A percentile compares a stretch with the other conserved stretches of the same genome.
Evolutionary conservation across 495 filamentous ascomycete species (phyloP).

Genomic region (Podospora bellae-mahoneyi): DNA sequence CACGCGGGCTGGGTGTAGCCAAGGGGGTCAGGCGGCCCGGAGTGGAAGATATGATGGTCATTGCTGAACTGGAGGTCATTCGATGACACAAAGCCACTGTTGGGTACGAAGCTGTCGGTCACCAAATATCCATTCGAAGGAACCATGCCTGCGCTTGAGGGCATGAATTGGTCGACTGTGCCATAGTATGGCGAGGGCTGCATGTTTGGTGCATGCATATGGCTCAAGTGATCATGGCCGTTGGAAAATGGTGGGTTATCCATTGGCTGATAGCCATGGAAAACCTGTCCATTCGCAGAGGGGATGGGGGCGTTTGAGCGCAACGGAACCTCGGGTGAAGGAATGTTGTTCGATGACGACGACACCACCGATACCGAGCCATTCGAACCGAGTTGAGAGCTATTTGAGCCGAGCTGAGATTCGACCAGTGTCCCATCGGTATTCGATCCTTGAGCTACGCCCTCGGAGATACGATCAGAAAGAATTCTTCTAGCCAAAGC

Average conservation of each 20-base stretch:
- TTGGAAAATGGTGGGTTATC: not conserved
- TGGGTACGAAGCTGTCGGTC: not conserved
- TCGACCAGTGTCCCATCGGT: not conserved
- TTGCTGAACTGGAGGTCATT: conserved; percentile 7
- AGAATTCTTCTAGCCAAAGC: not conserved
- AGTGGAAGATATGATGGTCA: not conserved
- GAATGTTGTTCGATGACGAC: not conserved
- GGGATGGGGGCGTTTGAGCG: not conserved
- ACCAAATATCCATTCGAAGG: conserved; percentile 1
- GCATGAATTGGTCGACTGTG: not conserved
- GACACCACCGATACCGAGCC: conserved; percentile 9
- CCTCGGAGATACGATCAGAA: not conserved
- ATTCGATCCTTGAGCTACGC: not conserved
- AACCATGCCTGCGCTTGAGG: not conserved
- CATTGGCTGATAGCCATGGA: not conserved
- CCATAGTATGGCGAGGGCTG: not conserved
- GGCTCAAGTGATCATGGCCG: not conserved
- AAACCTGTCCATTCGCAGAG: not conserved
- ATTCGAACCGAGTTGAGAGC: no score
- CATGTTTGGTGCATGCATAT: not conserved
- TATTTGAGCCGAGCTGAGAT: not conserved
- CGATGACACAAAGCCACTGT: conserved; percentile 7
- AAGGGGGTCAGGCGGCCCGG: not conserved
- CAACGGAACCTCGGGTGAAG: not conserved
- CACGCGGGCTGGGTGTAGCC: conserved; percentile 20